Evolutionary conservation across 1,139 yeast genomes (phyloP), one percentile per base, ranked within the genome.

Genomic region (Schwanniomyces etchellsii): DNA sequence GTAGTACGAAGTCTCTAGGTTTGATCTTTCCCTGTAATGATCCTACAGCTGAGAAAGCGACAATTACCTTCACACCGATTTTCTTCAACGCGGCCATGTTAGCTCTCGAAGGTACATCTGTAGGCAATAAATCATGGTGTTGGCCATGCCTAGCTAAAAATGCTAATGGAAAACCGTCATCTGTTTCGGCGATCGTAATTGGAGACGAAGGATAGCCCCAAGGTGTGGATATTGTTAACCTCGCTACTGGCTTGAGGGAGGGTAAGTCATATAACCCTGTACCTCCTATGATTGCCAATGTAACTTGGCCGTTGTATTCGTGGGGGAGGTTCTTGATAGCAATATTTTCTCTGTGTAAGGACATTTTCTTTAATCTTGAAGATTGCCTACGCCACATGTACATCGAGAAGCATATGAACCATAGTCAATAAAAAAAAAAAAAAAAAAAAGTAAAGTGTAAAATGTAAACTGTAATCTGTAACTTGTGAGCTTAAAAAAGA

Each of bases 191-290:
- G 40, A 91, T 79, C 32, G 96, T 89, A 50, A 91, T 84, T 31
- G 96, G 89, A 10, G 95, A 82, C 4, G 97, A 88, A 14, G 99
- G 96, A 45, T 71, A 73, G 5, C 98, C 99, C 97, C 98, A 91
- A 15, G 99, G 99, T 6, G 98, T 91, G 13, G 81, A 72, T 33
- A 86, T 59, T 5, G 84, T 75, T 31, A 88, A 62, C 44, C 82
- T 69, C 16, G 96, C 96, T 31, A 88, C 93, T 3, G 96, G 94
- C 28, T 80, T 73, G 39, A 89, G 67, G 35, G 85, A 77, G 27
- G 83, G 86, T 37, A 91, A 70, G 35, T 85, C 83, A 65, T 91
- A 91, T 27, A 91, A 72, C n/a, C 99, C 99, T 3, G 98, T 91
- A 27, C 98, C 98, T 24, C 98, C 98, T 53, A 91, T 91, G 42